Conservation (phyloP, 306 rosid genomes). For the Cucurbita ficifolia region DNA sequence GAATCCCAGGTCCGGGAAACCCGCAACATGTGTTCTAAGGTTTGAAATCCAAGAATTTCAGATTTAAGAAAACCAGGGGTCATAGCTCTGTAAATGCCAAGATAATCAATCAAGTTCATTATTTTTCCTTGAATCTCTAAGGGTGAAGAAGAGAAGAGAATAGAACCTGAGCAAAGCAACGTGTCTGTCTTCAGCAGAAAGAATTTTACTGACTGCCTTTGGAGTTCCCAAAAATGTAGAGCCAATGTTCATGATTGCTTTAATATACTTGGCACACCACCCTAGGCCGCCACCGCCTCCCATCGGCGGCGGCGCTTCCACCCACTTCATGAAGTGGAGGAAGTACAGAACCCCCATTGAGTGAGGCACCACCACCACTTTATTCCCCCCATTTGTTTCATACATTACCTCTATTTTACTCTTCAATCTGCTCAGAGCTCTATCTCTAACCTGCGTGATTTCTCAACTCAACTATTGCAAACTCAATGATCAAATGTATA, state of each 20-base stretch:
- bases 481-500: not conserved
- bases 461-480: not conserved
- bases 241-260: conserved; percentile 64
- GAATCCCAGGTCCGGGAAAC: conserved; percentile 73
- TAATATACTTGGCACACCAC: conserved; percentile 71
- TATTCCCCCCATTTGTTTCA: conserved; percentile 45
- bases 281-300: conserved; percentile 68
- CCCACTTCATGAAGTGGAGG: conserved; percentile 88
- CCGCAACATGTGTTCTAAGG: conserved; percentile 40
- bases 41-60: conserved; percentile 40
- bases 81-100: conserved; percentile 36
- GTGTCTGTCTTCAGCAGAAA: conserved; percentile 52
- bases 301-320: conserved; percentile 49
- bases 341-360: conserved; percentile 63
- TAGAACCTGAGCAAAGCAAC: conserved; percentile 43
- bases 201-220: conserved; percentile 36
- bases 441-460: conserved; percentile 48
- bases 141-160: conserved; percentile 10
- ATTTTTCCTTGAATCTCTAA: not conserved
- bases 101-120: not conserved
- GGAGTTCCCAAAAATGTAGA: conserved; percentile 73
- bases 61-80: conserved; percentile 52
- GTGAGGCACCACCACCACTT: conserved; percentile 82
- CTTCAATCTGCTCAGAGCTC: conserved; percentile 60
- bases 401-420: conserved; percentile 66